phyloP scores from a whole-genome alignment of 495 filamentous ascomycete genomes.

The Aspergillus nidulans region DNA sequence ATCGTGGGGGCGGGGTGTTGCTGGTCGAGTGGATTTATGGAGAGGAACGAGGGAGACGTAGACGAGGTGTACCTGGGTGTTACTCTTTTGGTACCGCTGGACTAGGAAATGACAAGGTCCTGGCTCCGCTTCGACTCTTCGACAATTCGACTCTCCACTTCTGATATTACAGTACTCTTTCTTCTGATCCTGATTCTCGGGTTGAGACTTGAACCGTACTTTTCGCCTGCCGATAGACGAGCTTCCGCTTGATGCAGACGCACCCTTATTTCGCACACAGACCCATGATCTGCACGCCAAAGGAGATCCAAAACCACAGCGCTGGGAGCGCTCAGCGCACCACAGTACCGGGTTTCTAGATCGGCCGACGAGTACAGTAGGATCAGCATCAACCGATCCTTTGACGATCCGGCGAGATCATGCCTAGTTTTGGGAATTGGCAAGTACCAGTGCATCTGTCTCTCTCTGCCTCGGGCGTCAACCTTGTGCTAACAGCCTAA shows the following conservation, averaged over 20 bases:
- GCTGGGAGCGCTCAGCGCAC: conserved; percentile 5
- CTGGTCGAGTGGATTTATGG: background rate
- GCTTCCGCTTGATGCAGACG: background rate
- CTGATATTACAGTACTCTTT: too few species aligned
- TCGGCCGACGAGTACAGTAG: conserved; percentile 3
- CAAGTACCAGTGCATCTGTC: background rate
- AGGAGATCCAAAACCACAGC: conserved; percentile 9
- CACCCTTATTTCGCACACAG: conserved; percentile 5
- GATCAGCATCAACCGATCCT: conserved; percentile 10
- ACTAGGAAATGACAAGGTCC: conserved; percentile 1
- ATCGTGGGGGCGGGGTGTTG: background rate
- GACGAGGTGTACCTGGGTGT: background rate
- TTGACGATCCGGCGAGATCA: conserved; percentile 8
- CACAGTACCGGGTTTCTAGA: background rate
- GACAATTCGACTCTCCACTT: too few species aligned
- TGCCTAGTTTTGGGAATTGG: conserved; percentile 4
- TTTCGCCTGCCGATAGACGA: background rate
- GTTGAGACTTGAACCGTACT: background rate
- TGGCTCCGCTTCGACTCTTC: too few species aligned
- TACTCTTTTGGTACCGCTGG: conserved; percentile 5
- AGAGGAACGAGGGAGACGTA: background rate
- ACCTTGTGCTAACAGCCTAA: conserved; percentile 4
- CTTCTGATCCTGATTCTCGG: too few species aligned
- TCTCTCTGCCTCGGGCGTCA: background rate
- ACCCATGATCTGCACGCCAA: conserved; percentile 14